phyloP scores from a whole-genome alignment of 257 asterid species.

The Solanum etuberosum region DNA sequence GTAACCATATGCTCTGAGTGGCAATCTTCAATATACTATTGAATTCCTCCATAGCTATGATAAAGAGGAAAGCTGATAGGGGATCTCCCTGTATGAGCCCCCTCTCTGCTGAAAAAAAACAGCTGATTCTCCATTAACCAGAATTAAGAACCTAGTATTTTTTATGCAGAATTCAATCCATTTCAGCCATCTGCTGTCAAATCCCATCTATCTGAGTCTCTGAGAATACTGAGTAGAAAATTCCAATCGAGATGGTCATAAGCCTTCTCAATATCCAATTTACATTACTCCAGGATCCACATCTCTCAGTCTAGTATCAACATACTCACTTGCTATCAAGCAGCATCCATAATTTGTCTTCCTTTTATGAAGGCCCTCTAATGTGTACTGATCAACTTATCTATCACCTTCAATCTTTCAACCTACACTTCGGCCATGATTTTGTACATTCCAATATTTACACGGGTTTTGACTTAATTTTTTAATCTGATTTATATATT shows the following conservation, averaged over 20 bases:
- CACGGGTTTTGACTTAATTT: background rate
- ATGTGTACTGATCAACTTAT: background rate
- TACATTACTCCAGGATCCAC: background rate
- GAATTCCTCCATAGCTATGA: background rate
- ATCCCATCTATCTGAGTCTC: background rate
- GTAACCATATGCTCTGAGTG: background rate
- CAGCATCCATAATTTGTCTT: background rate
- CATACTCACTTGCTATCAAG: background rate
- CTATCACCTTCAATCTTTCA: background rate
- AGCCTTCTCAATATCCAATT: background rate
- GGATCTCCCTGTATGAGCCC: background rate
- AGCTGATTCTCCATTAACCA: background rate
- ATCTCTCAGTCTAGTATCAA: background rate
- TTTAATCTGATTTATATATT: background rate
- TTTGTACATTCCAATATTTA: background rate
- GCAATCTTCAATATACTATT: background rate
- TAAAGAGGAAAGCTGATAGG: background rate
- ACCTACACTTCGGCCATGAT: background rate
- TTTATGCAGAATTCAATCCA: background rate
- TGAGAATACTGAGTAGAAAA: background rate
- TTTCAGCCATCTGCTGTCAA: background rate
- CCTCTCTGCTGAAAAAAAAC: background rate
- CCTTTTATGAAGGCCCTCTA: background rate
- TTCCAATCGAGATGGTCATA: background rate
- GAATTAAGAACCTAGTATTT: background rate